Evolutionary conservation across 495 filamentous ascomycete species (phyloP).

Genomic region (Penicillium dipodomyicola): DNA sequence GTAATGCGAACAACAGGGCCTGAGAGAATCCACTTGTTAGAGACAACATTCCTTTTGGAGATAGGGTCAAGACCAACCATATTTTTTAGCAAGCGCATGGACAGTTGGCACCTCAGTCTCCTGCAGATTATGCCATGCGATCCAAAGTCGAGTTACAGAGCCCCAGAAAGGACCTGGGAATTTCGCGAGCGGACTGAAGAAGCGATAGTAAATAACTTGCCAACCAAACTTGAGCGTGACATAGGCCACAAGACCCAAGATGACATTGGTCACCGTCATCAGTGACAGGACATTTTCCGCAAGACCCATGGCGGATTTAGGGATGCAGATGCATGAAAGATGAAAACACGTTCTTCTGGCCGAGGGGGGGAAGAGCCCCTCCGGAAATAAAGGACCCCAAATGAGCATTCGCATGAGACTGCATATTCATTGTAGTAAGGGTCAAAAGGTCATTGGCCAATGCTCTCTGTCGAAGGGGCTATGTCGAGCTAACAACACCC

Average conservation of each 20-base stretch:
- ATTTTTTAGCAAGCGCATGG: slow-evolving; percentile 46
- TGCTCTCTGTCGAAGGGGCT: slow-evolving; percentile 8
- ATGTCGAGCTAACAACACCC: slow-evolving; percentile 1
- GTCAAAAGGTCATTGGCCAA: slow-evolving; percentile 15
- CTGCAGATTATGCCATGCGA: slow-evolving; percentile 47
- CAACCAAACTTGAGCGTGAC: slow-evolving; percentile 27
- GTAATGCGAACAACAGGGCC: slow-evolving; percentile 47
- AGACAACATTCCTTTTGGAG: background rate
- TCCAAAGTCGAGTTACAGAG: slow-evolving; percentile 49
- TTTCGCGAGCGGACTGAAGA: slow-evolving; percentile 49
- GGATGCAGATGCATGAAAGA: slow-evolving; percentile 7
- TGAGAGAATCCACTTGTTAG: slow-evolving; percentile 12
- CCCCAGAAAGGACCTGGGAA: slow-evolving; percentile 58
- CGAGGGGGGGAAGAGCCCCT: background rate
- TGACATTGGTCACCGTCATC: slow-evolving; percentile 32
- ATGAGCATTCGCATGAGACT: background rate
- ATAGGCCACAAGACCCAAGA: slow-evolving; percentile 29
- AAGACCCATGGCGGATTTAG: slow-evolving; percentile 28
- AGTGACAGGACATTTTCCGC: slow-evolving; percentile 30
- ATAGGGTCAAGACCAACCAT: slow-evolving; percentile 33
- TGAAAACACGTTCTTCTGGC: background rate
- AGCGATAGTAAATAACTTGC: slow-evolving; percentile 49
- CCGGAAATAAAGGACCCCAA: slow-evolving; percentile 1
- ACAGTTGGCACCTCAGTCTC: slow-evolving; percentile 41
- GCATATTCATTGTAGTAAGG: slow-evolving; percentile 10